These are phyloP conservation scores for Salix dunnii DNA, from an alignment of 345 rosid species.

Conservation along the genomic window DNA sequence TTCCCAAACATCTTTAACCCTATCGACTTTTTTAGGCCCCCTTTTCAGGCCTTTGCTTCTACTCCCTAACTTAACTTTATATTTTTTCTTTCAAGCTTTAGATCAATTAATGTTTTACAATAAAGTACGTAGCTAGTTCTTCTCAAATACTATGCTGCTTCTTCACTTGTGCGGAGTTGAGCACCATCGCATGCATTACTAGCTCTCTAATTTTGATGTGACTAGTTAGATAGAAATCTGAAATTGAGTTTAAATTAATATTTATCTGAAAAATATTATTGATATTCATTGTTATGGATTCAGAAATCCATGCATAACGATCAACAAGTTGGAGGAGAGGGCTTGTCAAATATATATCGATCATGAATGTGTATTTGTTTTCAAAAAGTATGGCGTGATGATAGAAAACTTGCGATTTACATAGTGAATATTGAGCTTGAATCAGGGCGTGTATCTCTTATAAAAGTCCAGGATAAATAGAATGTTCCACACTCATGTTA, in stretches of 20 bases:
- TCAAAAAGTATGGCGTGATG: fast-evolving
- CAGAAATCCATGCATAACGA: too few relatives aligned
- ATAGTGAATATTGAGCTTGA: fast-evolving
- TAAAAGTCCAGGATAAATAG: too few relatives aligned
- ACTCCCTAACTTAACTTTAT: background rate
- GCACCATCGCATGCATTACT: background rate
- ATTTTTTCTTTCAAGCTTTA: background rate
- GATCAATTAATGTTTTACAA: background rate
- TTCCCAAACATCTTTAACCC: slow-evolving; percentile 16
- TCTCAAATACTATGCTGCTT: background rate
- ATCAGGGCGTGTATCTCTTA: too few relatives aligned
- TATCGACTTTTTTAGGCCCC: slow-evolving; percentile 3
- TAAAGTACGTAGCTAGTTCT: background rate
- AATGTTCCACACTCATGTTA: too few relatives aligned
- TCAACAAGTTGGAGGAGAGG: too few relatives aligned
- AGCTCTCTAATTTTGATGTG: too few relatives aligned
- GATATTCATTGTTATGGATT: too few relatives aligned
- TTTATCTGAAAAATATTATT: background rate
- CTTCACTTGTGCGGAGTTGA: background rate
- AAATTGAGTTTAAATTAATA: too few relatives aligned
- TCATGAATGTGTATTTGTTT: too few relatives aligned
- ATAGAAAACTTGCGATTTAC: fast-evolving
- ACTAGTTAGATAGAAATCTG: too few relatives aligned
- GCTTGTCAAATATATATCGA: too few relatives aligned
- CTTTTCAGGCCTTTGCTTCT: slow-evolving; percentile 15